Base-by-base conservation (phyloP, 2,329 filamentous ascomycete species). In the Orbilia ellipsospora region DNA sequence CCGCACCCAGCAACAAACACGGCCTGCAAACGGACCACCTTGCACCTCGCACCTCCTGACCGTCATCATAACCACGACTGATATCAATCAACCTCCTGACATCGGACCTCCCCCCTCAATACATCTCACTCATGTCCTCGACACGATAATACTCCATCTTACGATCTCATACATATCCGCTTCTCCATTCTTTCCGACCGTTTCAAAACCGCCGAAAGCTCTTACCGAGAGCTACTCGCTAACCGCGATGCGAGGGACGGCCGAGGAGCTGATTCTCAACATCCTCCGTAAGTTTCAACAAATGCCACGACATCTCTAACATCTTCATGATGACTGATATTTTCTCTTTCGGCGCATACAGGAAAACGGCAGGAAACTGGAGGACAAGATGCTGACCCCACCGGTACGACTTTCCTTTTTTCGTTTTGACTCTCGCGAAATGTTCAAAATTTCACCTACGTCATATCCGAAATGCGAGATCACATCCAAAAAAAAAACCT, bases 281-380 rank as follows among this genome's bases (percentile, higher is more conserved):
- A 50, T 75, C 59, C 72, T 75, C 64, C 64, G 72, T 75, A 68
- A 23, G 72, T 45, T 16, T 48, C 48, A 31, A 28, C 2, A 2
- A 4, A 4, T 20, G 7, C 13, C 2, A 28, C 42, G 26, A n/a
- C 5, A 48, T 48, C 23, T 42, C 20, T 18, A n/a, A 23, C 10
- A 31, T 10, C 7, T 26, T 15, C 40, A 67, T 16, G 36, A 52
- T 42, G 12, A 15, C 44, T 18, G 48, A 44, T 16, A 18, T 18
- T 23, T 67, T 36, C 12, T 36, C 15, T 31, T 56, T 56, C 16
- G 13, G 40, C 18, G 23, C 23, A 20, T 56, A 16, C 42, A 75
- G 72, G 36, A 51, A 75, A 75, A 65, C 72, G 72, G 40, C 72
- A 75, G 64, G 72, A 69, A 52, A 23, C 48, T 52, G 56, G 42